Conservation (phyloP, 345 rosid genomes). For the Dipteronia dyeriana region DNA sequence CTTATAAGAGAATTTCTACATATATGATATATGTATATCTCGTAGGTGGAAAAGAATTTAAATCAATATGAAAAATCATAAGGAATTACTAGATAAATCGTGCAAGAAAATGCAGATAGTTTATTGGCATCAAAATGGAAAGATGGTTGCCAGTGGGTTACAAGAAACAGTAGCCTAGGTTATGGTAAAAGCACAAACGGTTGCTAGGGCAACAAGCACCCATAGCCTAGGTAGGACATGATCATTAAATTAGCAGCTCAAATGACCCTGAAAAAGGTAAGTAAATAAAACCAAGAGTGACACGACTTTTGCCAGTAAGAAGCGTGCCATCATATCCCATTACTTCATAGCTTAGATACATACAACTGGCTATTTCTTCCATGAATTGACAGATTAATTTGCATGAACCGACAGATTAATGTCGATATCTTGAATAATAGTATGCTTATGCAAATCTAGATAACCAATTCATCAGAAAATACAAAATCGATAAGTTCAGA, state of each 20-base stretch:
- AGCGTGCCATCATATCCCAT: not conserved
- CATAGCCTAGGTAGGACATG: not conserved
- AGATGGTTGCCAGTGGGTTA: constrained; percentile 1
- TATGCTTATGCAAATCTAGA: not conserved
- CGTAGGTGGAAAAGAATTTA: not conserved
- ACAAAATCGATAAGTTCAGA: not conserved
- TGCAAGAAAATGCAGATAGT: not conserved
- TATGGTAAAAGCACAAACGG: not conserved
- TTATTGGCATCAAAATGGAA: not conserved
- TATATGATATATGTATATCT: not conserved
- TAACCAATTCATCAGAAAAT: constrained; percentile 6
- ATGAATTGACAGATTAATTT: not conserved
- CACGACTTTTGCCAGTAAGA: not conserved
- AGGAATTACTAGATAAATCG: not conserved
- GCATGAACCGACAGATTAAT: not conserved
- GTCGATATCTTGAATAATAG: not conserved
- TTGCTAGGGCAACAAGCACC: not conserved
- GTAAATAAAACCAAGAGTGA: not conserved
- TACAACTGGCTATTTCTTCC: not conserved
- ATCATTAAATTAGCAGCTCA: constrained; percentile 2
- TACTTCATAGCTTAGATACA: not conserved
- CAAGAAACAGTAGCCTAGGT: not conserved
- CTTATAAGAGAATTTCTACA: not conserved
- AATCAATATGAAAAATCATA: not conserved
- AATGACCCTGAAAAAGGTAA: not conserved